These are phyloP conservation scores for Phialocephala sp. DNA, from an alignment of 2,329 filamentous ascomycete genomes.

Conservation along the genomic window DNA sequence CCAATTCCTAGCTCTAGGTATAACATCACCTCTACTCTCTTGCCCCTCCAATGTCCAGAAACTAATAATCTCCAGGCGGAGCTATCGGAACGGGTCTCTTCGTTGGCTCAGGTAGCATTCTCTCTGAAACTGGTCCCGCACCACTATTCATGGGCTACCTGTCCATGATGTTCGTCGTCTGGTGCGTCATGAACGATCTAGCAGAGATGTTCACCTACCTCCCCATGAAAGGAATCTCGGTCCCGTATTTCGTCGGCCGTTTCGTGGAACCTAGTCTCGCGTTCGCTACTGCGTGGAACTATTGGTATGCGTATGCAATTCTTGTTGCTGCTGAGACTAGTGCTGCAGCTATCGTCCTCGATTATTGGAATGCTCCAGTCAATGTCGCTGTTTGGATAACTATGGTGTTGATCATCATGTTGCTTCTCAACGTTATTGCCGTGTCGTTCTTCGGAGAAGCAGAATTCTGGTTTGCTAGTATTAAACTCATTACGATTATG, in stretches of 20 bases:
- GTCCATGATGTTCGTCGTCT: conserved; percentile 59
- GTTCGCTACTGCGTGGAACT: conserved; percentile 34
- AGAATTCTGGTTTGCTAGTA: conserved; percentile 22
- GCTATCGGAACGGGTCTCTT: conserved; percentile 70
- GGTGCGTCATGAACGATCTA: conserved; percentile 59
- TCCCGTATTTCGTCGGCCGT: conserved; percentile 61
- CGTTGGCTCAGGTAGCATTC: conserved; percentile 63
- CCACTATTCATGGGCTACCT: conserved; percentile 74
- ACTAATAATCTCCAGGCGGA: conserved; percentile 45
- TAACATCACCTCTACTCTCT: conserved; percentile 11
- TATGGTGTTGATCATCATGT: conserved; percentile 19
- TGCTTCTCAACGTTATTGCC: conserved; percentile 23
- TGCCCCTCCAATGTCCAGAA: neutral
- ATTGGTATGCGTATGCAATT: conserved; percentile 59
- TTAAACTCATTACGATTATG: conserved; percentile 56
- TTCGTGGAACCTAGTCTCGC: conserved; percentile 52
- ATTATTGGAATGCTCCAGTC: conserved; percentile 63
- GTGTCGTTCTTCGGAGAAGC: conserved; percentile 25
- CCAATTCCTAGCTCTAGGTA: conserved; percentile 63
- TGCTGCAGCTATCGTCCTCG: conserved; percentile 62
- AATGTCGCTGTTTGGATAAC: conserved; percentile 43
- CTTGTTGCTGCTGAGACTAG: conserved; percentile 62
- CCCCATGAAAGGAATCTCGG: conserved; percentile 60
- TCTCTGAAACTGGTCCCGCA: conserved; percentile 63
- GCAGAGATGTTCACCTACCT: conserved; percentile 62